Percentiles rank a stretch among this genome's conserved stretches.
These are phyloP conservation scores for Rhododendron griersonianum DNA, from an alignment of 148 eudicot species.

Conservation along the genomic window DNA sequence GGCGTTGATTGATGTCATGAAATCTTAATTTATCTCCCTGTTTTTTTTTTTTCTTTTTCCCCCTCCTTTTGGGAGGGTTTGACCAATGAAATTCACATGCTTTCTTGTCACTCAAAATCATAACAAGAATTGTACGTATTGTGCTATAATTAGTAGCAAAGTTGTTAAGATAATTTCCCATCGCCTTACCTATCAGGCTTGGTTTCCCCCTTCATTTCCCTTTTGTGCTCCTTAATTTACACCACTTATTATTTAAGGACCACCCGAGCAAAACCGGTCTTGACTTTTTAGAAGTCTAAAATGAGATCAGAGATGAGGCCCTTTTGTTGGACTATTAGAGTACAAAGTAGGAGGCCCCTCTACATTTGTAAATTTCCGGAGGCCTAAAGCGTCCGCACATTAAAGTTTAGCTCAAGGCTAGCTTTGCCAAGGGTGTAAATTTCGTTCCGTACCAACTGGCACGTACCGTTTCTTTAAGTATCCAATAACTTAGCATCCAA, in stretches of 20 bases:
- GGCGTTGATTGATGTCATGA: not conserved
- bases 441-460: too few relatives aligned
- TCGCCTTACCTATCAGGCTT: not conserved
- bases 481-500: too few relatives aligned
- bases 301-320: too few relatives aligned
- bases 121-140: not conserved
- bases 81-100: conserved; percentile 12
- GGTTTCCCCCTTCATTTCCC: not conserved
- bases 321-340: too few relatives aligned
- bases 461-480: too few relatives aligned
- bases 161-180: not conserved
- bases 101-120: conserved; percentile 35
- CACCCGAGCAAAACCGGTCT: too few relatives aligned
- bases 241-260: not conserved
- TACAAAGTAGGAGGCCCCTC: too few relatives aligned
- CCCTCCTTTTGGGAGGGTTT: not conserved
- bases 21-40: not conserved
- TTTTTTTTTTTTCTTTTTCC: not conserved
- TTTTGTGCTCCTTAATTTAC: conserved; percentile 3
- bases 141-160: conserved; percentile 17
- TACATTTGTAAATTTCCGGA: too few relatives aligned
- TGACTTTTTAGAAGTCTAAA: too few relatives aligned
- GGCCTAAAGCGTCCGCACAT: too few relatives aligned
- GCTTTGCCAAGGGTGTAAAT: too few relatives aligned
- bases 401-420: too few relatives aligned